Evolutionary conservation across 441 rosid species (phyloP).

Genomic region (Gossypium davidsonii): DNA sequence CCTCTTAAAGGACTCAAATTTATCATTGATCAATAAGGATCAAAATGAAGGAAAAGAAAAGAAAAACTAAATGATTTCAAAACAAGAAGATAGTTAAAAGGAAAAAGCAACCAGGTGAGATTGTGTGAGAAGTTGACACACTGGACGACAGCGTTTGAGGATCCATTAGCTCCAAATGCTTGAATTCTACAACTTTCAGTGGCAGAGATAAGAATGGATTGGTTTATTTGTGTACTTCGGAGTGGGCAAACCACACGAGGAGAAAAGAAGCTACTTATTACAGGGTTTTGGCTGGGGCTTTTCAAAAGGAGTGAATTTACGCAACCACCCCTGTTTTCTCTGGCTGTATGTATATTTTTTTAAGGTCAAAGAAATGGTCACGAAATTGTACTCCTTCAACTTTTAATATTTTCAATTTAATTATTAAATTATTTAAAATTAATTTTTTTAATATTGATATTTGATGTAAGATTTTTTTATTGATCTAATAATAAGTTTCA

Average conservation of each 20-base stretch:
- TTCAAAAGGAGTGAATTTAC: not conserved
- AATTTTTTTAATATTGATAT: no score
- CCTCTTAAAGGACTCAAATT: not conserved
- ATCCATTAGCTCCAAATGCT: conserved; percentile 14
- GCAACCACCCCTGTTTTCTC: not conserved
- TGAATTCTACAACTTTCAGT: not conserved
- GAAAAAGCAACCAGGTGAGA: conserved; percentile 19
- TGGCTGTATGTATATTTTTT: not conserved
- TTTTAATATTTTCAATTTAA: no score
- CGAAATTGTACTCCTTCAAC: no score
- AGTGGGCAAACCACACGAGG: not conserved
- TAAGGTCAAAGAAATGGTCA: no score
- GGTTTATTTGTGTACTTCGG: not conserved
- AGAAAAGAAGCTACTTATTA: not conserved
- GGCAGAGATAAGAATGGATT: not conserved
- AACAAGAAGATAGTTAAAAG: not conserved
- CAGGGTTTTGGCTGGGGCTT: not conserved
- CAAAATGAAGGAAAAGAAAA: not conserved
- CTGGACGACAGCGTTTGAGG: conserved; percentile 22
- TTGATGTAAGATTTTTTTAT: no score
- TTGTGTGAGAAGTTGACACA: conserved; percentile 18
- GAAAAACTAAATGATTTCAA: not conserved
- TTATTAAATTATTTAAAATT: no score
- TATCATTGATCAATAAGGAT: not conserved
- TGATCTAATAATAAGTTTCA: no score